Evolutionary conservation across 352 stramenopile species (phyloP).

Genomic region (Phytophthora cactorum): DNA sequence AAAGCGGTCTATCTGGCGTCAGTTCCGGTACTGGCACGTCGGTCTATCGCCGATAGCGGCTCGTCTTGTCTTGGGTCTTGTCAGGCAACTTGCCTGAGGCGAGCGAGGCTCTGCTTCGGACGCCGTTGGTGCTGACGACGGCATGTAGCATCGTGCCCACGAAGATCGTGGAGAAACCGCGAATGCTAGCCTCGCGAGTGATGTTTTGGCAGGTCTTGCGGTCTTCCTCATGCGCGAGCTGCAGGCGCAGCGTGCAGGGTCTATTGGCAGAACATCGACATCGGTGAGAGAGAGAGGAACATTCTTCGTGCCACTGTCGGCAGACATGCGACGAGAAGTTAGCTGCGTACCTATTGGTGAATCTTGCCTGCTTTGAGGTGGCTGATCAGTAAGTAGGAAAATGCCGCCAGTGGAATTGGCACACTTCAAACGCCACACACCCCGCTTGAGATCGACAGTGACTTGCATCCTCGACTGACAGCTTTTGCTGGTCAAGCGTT

Average conservation of each 20-base stretch:
- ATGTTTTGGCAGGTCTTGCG: slow-evolving; percentile 43
- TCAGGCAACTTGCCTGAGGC: not conserved
- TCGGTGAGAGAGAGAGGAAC: not conserved
- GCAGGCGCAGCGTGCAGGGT: slow-evolving; percentile 63
- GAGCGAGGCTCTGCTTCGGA: not conserved
- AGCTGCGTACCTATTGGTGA: too few species aligned
- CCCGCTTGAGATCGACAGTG: too few species aligned
- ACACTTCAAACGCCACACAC: not conserved
- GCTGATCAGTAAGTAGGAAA: slow-evolving; percentile 13
- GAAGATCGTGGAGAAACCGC: slow-evolving; percentile 55
- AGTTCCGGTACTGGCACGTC: slow-evolving; percentile 22
- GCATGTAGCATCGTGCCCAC: slow-evolving; percentile 50
- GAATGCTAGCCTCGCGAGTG: slow-evolving; percentile 38
- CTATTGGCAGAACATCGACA: slow-evolving; percentile 25
- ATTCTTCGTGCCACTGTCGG: slow-evolving; percentile 6
- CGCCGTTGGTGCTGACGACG: slow-evolving; percentile 22
- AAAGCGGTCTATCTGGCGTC: slow-evolving; percentile 27
- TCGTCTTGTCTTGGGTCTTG: slow-evolving; percentile 8
- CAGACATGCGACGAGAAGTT: not conserved
- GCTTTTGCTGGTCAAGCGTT: slow-evolving; percentile 1
- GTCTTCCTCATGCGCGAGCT: slow-evolving; percentile 59
- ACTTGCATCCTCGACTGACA: not conserved
- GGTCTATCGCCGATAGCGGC: slow-evolving; percentile 16
- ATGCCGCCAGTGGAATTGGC: slow-evolving; percentile 2
- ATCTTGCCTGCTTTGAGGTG: too few species aligned